These are phyloP conservation scores for Aegilops longissima DNA, from an alignment of 176 grass and related monocot species.

Conservation along the genomic window DNA sequence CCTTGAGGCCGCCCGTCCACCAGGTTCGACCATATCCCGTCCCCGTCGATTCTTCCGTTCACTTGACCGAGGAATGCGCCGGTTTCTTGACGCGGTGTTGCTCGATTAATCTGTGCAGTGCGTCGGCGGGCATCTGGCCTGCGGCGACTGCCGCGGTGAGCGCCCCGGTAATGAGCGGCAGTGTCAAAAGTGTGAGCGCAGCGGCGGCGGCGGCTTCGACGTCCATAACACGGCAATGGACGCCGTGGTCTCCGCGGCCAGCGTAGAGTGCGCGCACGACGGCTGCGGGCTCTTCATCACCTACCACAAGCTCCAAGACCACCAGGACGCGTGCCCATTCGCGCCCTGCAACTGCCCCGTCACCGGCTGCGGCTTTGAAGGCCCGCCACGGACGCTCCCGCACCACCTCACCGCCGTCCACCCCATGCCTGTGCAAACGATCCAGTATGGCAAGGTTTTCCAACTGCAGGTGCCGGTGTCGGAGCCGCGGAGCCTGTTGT, in stretches of 20 bases:
- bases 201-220: not conserved
- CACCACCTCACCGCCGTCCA: not conserved
- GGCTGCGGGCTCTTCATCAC: not conserved
- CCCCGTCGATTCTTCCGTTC: not conserved
- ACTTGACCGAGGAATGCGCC: too few relatives aligned
- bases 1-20: not conserved
- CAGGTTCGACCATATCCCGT: not conserved
- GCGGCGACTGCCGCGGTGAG: not conserved
- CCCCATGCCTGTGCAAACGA: not conserved
- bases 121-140: not conserved
- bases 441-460: not conserved
- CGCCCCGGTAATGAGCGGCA: not conserved
- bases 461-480: not conserved
- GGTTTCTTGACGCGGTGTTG: not conserved
- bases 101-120: not conserved
- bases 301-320: not conserved
- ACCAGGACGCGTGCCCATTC: not conserved
- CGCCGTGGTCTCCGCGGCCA: not conserved
- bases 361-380: not conserved
- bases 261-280: not conserved
- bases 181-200: too few relatives aligned
- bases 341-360: not conserved
- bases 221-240: not conserved
- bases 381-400: not conserved
- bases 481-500: not conserved